Percentiles rank a stretch among this genome's conserved stretches.
Evolutionary conservation across 352 stramenopile genomes (phyloP).

Genomic region (Phytopythium cucurbitacearum): DNA sequence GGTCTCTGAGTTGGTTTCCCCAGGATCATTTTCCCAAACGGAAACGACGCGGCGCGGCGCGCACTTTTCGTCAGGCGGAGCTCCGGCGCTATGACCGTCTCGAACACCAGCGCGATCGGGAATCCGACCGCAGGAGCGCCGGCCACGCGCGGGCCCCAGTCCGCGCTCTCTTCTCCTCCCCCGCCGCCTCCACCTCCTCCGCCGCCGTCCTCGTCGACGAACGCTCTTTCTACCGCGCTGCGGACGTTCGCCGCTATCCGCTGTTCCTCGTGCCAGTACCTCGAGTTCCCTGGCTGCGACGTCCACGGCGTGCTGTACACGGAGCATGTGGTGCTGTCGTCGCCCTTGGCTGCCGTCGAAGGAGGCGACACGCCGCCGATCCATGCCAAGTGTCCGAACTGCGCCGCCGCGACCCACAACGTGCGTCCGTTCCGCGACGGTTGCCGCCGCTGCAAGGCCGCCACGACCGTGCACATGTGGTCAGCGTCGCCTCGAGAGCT

Average conservation of each 20-base stretch:
- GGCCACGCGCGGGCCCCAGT: slow-evolving; percentile 1
- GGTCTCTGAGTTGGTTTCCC: not conserved
- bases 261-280: slow-evolving; percentile 76
- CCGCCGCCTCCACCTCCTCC: not conserved
- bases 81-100: slow-evolving; percentile 33
- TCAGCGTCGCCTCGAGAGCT: slow-evolving; percentile 59
- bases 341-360: not conserved
- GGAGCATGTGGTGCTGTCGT: slow-evolving; percentile 30
- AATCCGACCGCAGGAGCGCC: slow-evolving; percentile 5
- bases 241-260: slow-evolving; percentile 78
- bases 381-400: slow-evolving; percentile 83
- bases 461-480: slow-evolving; percentile 75
- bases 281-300: slow-evolving; percentile 87
- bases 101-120: slow-evolving; percentile 24
- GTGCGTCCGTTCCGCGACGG: slow-evolving; percentile 80
- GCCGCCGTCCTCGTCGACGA: slow-evolving; percentile 5
- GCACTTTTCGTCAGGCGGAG: not conserved
- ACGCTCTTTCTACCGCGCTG: slow-evolving; percentile 14
- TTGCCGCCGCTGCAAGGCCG: slow-evolving; percentile 75
- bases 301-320: slow-evolving; percentile 83
- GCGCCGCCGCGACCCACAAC: slow-evolving; percentile 78
- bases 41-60: not conserved
- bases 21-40: not conserved
- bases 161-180: not conserved
- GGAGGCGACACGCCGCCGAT: slow-evolving; percentile 11